Evolutionary conservation across 768 basidiomycete genomes (phyloP).

Genomic region (Trametes sanguinea): DNA sequence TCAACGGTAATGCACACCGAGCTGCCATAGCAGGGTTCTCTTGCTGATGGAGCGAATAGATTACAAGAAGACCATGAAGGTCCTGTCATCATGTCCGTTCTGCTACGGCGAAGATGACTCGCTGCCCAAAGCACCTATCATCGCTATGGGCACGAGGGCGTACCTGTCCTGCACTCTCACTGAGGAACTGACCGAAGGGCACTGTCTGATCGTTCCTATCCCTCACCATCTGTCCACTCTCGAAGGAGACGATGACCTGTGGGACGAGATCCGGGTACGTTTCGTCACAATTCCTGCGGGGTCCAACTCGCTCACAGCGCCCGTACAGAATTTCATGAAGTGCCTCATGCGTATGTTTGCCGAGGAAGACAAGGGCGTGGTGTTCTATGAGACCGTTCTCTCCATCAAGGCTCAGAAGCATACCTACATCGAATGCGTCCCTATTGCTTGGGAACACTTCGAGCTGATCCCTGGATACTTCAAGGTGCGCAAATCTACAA

Average conservation of each 20-base stretch:
- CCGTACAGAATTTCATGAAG: slow-evolving; percentile 73
- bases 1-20: slow-evolving; percentile 64
- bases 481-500: slow-evolving; percentile 52
- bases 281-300: background rate
- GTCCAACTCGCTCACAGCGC: background rate
- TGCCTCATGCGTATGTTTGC: slow-evolving; percentile 95
- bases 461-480: slow-evolving; percentile 92
- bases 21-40: background rate
- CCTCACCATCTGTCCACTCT: slow-evolving; percentile 91
- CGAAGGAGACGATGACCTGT: slow-evolving; percentile 95
- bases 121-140: slow-evolving; percentile 80
- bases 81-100: slow-evolving; percentile 79
- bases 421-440: slow-evolving; percentile 92
- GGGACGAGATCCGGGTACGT: slow-evolving; percentile 93
- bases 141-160: slow-evolving; percentile 87
- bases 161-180: slow-evolving; percentile 89
- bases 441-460: slow-evolving; percentile 85
- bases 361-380: slow-evolving; percentile 88
- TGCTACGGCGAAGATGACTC: slow-evolving; percentile 94
- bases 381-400: slow-evolving; percentile 95
- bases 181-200: slow-evolving; percentile 89
- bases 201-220: slow-evolving; percentile 94
- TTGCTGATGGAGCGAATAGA: slow-evolving; percentile 49
- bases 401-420: slow-evolving; percentile 87
- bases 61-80: slow-evolving; percentile 93